Base-by-base conservation (phyloP, 768 basidiomycete genomes). In the Saitozyma sp. region DNA sequence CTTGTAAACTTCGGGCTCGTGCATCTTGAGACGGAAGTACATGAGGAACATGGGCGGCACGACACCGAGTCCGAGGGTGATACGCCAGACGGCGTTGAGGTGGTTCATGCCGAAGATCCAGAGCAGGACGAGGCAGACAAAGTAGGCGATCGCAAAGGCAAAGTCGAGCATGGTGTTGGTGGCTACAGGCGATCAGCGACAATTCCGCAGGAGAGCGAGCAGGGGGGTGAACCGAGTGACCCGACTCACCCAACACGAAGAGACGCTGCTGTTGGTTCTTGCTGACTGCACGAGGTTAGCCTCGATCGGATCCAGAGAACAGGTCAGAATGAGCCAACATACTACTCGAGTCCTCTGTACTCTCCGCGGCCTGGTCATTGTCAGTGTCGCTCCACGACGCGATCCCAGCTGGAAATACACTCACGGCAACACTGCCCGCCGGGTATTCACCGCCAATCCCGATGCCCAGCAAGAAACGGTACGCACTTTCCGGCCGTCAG, bases 91-190 rank as follows among this genome's bases (percentile, higher is more conserved):
- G 2, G 89, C 89, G 37, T 89, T 85, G 49, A 94, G 86, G 74
- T 93, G 92, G 64, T 89, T 80, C 48, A 84, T 71, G 40, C 90
- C 89, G 64, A 89, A 92, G 70, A 94, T 94, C 92, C 91, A 92
- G 73, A 86, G 90, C 39, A 92, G 82, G 37, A 94, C 88, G 6
- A 94, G 83, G 13, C 59, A 62, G 19, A 73, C 69, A 53, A 75
- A 72, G 58, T 67, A 58, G 40, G 69, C 81, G 52, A 92, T 71
- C 48, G 91, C 90, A 74, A 91, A 80, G 74, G 78, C 79, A 54
- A 76, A 68, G 56, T 79, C 92, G 69, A 92, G 91, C 92, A 92
- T 92, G 6, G 71, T 79, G 91, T 92, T 96, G 8, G 93, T 95
- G 13, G 93, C 90, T 38, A 37, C 91, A 84, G 6, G 11, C 50